These are phyloP conservation scores for Phytophthora pluvialis DNA, from an alignment of 352 stramenopile genomes.

Conservation along the genomic window DNA sequence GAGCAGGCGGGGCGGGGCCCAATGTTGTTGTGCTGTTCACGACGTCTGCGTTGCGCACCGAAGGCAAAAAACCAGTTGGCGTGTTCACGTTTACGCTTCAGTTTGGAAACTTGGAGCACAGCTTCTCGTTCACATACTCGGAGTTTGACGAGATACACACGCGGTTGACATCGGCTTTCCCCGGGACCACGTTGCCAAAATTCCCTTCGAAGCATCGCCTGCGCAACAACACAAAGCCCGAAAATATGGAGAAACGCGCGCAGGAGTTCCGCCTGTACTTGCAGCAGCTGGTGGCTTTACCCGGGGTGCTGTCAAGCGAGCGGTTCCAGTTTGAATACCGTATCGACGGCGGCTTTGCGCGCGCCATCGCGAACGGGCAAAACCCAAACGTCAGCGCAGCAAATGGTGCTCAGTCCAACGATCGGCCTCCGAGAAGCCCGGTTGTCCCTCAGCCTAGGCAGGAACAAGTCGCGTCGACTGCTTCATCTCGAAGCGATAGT, in stretches of 20 bases:
- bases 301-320: conserved; percentile 59
- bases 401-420: conserved; percentile 25
- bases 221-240: conserved; percentile 81
- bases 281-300: conserved; percentile 60
- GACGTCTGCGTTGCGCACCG: conserved; percentile 58
- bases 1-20: conserved; percentile 28
- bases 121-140: conserved; percentile 68
- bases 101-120: conserved; percentile 57
- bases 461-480: conserved; percentile 13
- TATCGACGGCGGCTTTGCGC: conserved; percentile 56
- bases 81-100: conserved; percentile 74
- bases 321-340: conserved; percentile 73
- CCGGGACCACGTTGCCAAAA: conserved; percentile 54
- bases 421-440: conserved; percentile 34
- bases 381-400: conserved; percentile 7
- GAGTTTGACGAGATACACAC: conserved; percentile 78
- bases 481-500: conserved; percentile 26
- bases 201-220: conserved; percentile 81
- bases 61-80: conserved; percentile 67
- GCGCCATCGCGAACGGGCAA: conserved; percentile 32
- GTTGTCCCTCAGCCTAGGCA: conserved; percentile 25
- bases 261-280: conserved; percentile 83
- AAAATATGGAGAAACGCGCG: conserved; percentile 88
- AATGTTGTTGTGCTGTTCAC: conserved; percentile 55
- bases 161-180: conserved; percentile 45